phyloP scores from a whole-genome alignment of 441 rosid genomes.

The Heliophila coronopifolia region DNA sequence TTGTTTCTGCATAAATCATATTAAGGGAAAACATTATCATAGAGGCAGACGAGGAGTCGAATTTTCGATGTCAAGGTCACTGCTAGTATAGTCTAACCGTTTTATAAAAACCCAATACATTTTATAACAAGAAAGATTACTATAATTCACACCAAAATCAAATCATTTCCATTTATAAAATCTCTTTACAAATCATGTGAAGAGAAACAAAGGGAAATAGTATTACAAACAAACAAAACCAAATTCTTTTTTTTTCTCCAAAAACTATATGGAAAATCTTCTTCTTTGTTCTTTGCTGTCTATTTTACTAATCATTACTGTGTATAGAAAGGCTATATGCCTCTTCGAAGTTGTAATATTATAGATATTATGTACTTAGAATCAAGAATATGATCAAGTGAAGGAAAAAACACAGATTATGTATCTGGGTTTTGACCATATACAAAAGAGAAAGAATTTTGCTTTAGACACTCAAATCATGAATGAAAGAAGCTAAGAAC shows the following conservation, averaged over 20 bases:
- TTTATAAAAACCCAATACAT: conserved; percentile 4
- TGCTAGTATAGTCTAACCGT: no score
- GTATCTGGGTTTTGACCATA: conserved; percentile 41
- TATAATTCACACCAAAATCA: conserved; percentile 64
- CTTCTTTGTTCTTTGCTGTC: conserved; percentile 27
- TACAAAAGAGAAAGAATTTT: conserved; percentile 27
- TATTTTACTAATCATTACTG: conserved; percentile 29
- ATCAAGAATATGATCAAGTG: no score
- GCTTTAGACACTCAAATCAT: conserved; percentile 26
- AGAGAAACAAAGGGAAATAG: conserved; percentile 8
- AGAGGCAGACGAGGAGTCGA: conserved; percentile 14
- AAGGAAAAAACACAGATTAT: no score
- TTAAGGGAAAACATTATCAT: no score
- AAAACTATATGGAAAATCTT: conserved; percentile 29
- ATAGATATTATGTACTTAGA: conserved; percentile 73
- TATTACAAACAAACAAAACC: not conserved
- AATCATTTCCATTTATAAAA: conserved; percentile 50
- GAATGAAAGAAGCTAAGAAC: not conserved
- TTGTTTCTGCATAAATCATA: no score
- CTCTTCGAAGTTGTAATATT: conserved; percentile 35
- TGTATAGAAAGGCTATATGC: conserved; percentile 64
- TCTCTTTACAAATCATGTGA: conserved; percentile 37
- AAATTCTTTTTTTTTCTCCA: not conserved
- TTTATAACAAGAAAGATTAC: not conserved
- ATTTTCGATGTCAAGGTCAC: no score